A percentile compares a stretch with the other conserved stretches of the same genome.
These are phyloP conservation scores for Pyrrhoderma noxium DNA, from an alignment of 1,284 basidiomycete species.

Conservation along the genomic window DNA sequence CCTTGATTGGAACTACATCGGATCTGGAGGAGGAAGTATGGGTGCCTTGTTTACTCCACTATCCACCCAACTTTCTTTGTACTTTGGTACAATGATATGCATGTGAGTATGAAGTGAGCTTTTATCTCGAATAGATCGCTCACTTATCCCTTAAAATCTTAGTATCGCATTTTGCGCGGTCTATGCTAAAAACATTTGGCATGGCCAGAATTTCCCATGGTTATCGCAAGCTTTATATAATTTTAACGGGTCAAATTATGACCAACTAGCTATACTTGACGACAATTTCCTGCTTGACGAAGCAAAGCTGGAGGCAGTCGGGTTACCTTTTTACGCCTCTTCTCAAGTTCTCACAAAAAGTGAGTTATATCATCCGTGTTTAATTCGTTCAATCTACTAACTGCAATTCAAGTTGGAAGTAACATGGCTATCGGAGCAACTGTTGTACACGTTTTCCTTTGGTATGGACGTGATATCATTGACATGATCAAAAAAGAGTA, in stretches of 20 bases:
- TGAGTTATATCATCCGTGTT: slow-evolving; percentile 20
- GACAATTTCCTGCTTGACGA: slow-evolving; percentile 22
- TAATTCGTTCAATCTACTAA: not conserved
- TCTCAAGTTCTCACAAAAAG: slow-evolving; percentile 36
- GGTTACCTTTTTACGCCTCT: slow-evolving; percentile 39
- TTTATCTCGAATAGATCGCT: slow-evolving; percentile 27
- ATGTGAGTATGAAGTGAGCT: too few species aligned
- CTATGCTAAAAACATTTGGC: slow-evolving; percentile 29
- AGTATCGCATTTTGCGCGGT: slow-evolving; percentile 26
- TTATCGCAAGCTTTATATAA: slow-evolving; percentile 37
- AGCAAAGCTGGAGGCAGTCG: slow-evolving; percentile 18
- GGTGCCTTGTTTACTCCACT: slow-evolving; percentile 33
- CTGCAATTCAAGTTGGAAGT: not conserved
- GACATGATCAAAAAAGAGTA: slow-evolving; percentile 29
- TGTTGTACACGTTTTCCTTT: slow-evolving; percentile 41
- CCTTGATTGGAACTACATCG: slow-evolving; percentile 32
- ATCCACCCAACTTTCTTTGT: slow-evolving; percentile 30
- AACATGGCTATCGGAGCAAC: slow-evolving; percentile 27
- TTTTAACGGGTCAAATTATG: slow-evolving; percentile 32
- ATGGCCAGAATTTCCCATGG: slow-evolving; percentile 35
- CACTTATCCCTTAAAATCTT: slow-evolving; percentile 32
- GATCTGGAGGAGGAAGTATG: slow-evolving; percentile 28
- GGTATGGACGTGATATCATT: slow-evolving; percentile 45
- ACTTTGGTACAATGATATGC: slow-evolving; percentile 26
- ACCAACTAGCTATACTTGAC: slow-evolving; percentile 34